phyloP scores from a whole-genome alignment of 2,329 filamentous ascomycete species.

The Pseudocercospora fuligena region DNA sequence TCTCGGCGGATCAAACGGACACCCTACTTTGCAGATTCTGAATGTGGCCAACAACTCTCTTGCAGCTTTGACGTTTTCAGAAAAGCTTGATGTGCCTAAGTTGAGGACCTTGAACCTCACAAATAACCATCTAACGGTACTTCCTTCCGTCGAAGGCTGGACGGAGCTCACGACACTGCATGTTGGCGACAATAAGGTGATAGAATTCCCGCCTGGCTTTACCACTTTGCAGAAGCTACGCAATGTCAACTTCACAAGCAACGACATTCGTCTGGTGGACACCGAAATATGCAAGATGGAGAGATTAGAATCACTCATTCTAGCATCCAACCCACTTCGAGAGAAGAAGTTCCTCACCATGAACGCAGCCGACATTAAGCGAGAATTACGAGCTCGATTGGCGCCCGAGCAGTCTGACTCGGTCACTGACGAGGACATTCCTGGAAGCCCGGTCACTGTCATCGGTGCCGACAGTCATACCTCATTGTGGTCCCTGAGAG shows the following conservation, averaged over 20 bases:
- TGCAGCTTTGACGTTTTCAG: slow-evolving; percentile 54
- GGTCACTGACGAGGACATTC: slow-evolving; percentile 24
- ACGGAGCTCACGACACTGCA: slow-evolving; percentile 71
- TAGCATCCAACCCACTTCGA: slow-evolving; percentile 87
- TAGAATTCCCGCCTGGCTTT: slow-evolving; percentile 77
- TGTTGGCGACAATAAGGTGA: slow-evolving; percentile 81
- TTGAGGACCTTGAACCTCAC: slow-evolving; percentile 77
- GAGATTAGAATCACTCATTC: slow-evolving; percentile 71
- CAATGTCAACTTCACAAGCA: slow-evolving; percentile 81
- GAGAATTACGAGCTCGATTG: slow-evolving; percentile 69
- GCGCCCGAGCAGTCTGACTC: slow-evolving; percentile 60
- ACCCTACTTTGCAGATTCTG: slow-evolving; percentile 72
- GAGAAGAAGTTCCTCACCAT: slow-evolving; percentile 86
- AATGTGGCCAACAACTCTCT: slow-evolving; percentile 81
- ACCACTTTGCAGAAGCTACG: slow-evolving; percentile 68
- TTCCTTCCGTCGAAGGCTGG: slow-evolving; percentile 80
- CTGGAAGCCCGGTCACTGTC: slow-evolving; percentile 32
- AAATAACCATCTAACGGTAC: slow-evolving; percentile 73
- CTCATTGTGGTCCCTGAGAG: slow-evolving; percentile 37
- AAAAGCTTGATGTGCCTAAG: slow-evolving; percentile 67
- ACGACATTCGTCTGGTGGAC: slow-evolving; percentile 78
- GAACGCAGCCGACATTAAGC: slow-evolving; percentile 79
- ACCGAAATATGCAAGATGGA: slow-evolving; percentile 81
- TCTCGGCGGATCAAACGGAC: slow-evolving; percentile 48
- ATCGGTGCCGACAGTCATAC: slow-evolving; percentile 25